Percentiles rank a stretch among this genome's conserved stretches.
Conservation (phyloP, 306 rosid genomes). For the Nissolia schottii region DNA sequence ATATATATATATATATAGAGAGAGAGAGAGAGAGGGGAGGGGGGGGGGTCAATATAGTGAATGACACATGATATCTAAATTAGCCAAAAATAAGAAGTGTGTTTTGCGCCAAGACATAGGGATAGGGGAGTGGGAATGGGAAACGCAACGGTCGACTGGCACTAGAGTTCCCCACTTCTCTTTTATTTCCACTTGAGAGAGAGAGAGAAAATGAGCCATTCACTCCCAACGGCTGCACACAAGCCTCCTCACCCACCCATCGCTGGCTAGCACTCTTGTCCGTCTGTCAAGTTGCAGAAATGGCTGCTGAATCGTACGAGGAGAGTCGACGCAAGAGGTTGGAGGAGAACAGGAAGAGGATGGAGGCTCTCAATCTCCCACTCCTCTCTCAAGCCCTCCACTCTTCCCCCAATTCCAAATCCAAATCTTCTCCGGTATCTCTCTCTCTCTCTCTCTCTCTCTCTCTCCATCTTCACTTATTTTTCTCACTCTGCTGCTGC, state of each 20-base stretch:
- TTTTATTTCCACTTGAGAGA: background rate
- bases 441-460: background rate
- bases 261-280: too few species aligned
- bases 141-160: conserved; percentile 45
- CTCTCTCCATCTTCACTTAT: background rate
- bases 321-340: conserved; percentile 58
- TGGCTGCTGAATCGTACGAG: too few species aligned
- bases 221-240: too few species aligned
- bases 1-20: too few species aligned
- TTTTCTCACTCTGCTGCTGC: background rate
- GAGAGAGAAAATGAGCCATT: too few species aligned
- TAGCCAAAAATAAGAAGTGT: too few species aligned
- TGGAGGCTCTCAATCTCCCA: conserved; percentile 72
- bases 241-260: too few species aligned
- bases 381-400: conserved; percentile 55
- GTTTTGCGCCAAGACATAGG: too few species aligned
- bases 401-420: conserved; percentile 44
- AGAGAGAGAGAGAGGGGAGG: too few species aligned
- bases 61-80: too few species aligned
- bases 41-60: too few species aligned
- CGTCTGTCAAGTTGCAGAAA: too few species aligned
- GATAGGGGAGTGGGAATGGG: conserved; percentile 32
- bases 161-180: background rate
- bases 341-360: conserved; percentile 71
- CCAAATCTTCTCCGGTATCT: conserved; percentile 47